phyloP scores from a whole-genome alignment of 2,329 filamentous ascomycete species.

The Aspergillus sp. region DNA sequence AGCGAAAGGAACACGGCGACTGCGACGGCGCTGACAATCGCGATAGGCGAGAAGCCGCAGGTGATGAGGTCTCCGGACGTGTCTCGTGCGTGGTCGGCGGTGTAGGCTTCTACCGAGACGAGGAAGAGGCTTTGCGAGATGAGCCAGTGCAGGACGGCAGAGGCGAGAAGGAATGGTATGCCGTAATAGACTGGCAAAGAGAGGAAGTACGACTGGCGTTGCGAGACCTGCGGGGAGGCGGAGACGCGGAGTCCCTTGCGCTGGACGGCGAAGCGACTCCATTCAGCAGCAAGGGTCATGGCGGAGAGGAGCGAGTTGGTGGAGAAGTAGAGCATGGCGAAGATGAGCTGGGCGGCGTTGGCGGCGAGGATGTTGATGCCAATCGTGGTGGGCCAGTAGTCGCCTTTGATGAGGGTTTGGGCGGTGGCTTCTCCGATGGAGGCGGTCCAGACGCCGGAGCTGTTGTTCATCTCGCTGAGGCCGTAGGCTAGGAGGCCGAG shows the following conservation, averaged over 20 bases:
- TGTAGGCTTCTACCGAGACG: conserved; percentile 30
- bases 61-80: background rate
- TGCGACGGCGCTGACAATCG: background rate
- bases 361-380: conserved; percentile 25
- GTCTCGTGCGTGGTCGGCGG: background rate
- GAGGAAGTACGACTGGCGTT: conserved; percentile 48
- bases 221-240: conserved; percentile 33
- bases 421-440: conserved; percentile 8
- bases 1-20: background rate
- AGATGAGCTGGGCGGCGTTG: conserved; percentile 36
- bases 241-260: conserved; percentile 47
- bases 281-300: conserved; percentile 52
- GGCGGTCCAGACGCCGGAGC: background rate
- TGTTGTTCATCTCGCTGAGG: background rate
- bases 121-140: conserved; percentile 50
- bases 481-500: background rate
- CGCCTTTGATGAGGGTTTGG: conserved; percentile 3
- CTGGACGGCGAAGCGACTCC: conserved; percentile 39
- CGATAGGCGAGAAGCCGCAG: conserved; percentile 1
- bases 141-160: conserved; percentile 49
- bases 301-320: conserved; percentile 42
- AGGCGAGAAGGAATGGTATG: conserved; percentile 38
- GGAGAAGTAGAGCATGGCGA: conserved; percentile 37
- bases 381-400: conserved; percentile 6
- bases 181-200: conserved; percentile 48